Evolutionary conservation across 768 basidiomycete species (phyloP).

Genomic region (Saitozyma podzolica): DNA sequence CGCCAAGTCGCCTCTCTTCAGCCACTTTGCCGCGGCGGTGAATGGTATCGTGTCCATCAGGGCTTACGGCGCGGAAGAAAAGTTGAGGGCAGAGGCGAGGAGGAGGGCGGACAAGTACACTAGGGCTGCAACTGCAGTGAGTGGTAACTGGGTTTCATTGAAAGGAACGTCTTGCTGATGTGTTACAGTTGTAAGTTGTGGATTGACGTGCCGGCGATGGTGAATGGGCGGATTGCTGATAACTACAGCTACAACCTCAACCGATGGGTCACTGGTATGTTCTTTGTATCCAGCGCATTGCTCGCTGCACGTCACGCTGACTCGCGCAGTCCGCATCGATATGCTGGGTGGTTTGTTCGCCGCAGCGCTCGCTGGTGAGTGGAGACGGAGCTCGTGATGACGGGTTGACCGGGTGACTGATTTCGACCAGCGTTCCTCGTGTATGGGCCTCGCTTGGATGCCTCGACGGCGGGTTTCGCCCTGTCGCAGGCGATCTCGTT

Average conservation of each 20-base stretch:
- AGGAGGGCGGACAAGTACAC: conserved; percentile 61
- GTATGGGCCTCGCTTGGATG: conserved; percentile 53
- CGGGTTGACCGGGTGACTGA: no score
- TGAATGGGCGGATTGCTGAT: no score
- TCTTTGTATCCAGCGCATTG: conserved; percentile 64
- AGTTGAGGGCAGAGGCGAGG: conserved; percentile 57
- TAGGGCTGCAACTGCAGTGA: conserved; percentile 23
- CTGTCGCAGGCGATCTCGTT: conserved; percentile 51
- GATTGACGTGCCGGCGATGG: no score
- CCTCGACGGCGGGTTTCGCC: conserved; percentile 50
- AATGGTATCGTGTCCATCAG: conserved; percentile 62
- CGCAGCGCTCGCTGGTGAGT: conserved; percentile 56
- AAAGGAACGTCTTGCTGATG: no score
- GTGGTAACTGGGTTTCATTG: no score
- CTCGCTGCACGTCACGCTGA: conserved; percentile 62
- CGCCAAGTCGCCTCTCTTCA: conserved; percentile 58
- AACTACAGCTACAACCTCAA: conserved; percentile 52
- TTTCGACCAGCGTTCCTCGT: conserved; percentile 56
- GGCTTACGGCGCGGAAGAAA: conserved; percentile 64
- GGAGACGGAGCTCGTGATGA: no score
- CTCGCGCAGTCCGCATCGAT: conserved; percentile 59
- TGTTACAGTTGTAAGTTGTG: no score
- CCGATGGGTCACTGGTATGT: conserved; percentile 54
- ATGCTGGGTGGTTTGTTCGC: conserved; percentile 63
- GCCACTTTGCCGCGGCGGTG: conserved; percentile 63